phyloP scores from a whole-genome alignment of 768 basidiomycete species.

The Termitomyces sp. region DNA sequence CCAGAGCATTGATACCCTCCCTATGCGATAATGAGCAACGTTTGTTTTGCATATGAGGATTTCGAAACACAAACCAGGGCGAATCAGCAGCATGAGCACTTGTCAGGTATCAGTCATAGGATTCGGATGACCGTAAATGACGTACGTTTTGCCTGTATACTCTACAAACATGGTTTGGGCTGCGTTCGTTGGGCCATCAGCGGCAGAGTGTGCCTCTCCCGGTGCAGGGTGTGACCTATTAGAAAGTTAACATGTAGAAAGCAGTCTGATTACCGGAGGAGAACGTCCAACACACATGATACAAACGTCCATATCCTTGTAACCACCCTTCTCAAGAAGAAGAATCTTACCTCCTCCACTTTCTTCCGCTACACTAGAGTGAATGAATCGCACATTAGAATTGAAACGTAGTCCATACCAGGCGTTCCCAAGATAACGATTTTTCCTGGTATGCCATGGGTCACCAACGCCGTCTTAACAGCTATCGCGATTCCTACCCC shows the following conservation, averaged over 20 bases:
- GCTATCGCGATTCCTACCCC: slow-evolving; percentile 74
- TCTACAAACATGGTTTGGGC: slow-evolving; percentile 64
- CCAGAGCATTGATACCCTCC: slow-evolving; percentile 84
- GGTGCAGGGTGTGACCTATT: slow-evolving; percentile 69
- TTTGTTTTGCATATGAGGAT: background rate
- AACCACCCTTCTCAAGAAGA: slow-evolving; percentile 70
- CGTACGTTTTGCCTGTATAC: slow-evolving; percentile 71
- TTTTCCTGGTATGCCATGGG: slow-evolving; percentile 58
- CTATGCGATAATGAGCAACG: slow-evolving; percentile 20
- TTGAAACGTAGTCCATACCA: slow-evolving; percentile 29
- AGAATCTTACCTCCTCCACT: slow-evolving; percentile 72
- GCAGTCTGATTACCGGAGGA: background rate
- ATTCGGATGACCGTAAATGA: slow-evolving; percentile 8
- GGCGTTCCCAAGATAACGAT: slow-evolving; percentile 77
- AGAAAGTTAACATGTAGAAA: background rate
- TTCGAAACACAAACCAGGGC: slow-evolving; percentile 48
- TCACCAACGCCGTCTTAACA: slow-evolving; percentile 61
- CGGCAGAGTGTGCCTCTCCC: slow-evolving; percentile 47
- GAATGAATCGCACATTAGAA: slow-evolving; percentile 1
- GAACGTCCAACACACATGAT: slow-evolving; percentile 48
- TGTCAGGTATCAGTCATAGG: slow-evolving; percentile 6
- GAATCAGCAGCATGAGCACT: slow-evolving; percentile 78
- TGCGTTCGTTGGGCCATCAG: slow-evolving; percentile 52
- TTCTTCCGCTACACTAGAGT: slow-evolving; percentile 59
- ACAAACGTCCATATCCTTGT: slow-evolving; percentile 77